A percentile compares a stretch with the other conserved stretches of the same genome.
These are phyloP conservation scores for Eimeria acervulina DNA, from an alignment of 169 alveolate genomes.

Conservation along the genomic window DNA sequence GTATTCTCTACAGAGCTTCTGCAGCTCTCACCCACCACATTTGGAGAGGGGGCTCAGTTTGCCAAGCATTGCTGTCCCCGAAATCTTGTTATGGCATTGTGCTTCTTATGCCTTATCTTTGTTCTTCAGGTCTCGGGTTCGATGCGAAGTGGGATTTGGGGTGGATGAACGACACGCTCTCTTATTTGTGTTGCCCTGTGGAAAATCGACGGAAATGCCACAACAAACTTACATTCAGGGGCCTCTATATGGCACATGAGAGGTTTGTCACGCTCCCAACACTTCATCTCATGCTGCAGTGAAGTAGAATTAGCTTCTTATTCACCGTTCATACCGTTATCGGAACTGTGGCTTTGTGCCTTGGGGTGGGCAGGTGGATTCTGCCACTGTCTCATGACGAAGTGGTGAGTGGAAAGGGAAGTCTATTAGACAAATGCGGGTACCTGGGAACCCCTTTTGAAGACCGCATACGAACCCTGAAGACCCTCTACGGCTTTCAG, in stretches of 20 bases:
- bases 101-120: background rate
- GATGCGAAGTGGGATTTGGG: conserved; percentile 90
- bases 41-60: too few relatives aligned
- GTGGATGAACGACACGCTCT: conserved; percentile 89
- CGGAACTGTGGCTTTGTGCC: background rate
- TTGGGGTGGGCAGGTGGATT: conserved; percentile 83
- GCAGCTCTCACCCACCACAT: background rate
- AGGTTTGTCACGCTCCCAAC: conserved; percentile 7
- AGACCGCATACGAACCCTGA: conserved; percentile 87
- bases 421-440: conserved; percentile 88
- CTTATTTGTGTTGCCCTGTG: conserved; percentile 86
- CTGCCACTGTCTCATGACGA: conserved; percentile 88
- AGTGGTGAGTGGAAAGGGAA: conserved; percentile 89
- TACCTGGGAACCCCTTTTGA: conserved; percentile 88
- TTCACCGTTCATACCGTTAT: background rate
- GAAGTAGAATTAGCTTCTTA: background rate
- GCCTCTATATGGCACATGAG: conserved; percentile 89
- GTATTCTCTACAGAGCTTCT: background rate
- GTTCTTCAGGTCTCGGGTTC: conserved; percentile 86
- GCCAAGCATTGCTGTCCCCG: background rate
- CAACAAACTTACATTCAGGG: conserved; percentile 88
- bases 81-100: background rate
- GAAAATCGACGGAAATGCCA: conserved; percentile 84
- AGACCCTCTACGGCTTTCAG: conserved; percentile 88
- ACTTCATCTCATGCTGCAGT: background rate